These are phyloP conservation scores for Leptographium radiaticola DNA, from an alignment of 2,329 filamentous ascomycete genomes.

Conservation along the genomic window DNA sequence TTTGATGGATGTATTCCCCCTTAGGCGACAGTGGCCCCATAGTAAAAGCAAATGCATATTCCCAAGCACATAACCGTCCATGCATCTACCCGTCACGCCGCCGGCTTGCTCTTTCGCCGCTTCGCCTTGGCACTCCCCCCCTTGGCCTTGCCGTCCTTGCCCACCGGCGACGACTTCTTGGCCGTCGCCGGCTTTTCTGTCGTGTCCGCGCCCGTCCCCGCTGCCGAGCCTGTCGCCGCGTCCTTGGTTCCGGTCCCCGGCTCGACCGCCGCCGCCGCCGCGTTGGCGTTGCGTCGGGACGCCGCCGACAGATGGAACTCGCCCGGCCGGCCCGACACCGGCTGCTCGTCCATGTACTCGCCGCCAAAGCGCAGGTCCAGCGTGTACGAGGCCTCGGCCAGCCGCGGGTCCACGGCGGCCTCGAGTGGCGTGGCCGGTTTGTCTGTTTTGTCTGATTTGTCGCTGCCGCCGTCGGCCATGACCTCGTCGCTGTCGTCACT, in stretches of 20 bases:
- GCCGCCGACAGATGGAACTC: constrained; percentile 51
- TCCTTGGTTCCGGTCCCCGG: background rate
- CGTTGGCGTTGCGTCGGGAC: constrained; percentile 27
- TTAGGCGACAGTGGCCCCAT: too few relatives aligned
- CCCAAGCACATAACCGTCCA: too few relatives aligned
- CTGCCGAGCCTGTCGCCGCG: background rate
- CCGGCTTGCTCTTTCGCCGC: constrained; percentile 36
- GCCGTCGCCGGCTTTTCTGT: background rate
- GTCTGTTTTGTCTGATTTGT: constrained; percentile 15
- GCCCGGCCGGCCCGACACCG: constrained; percentile 52
- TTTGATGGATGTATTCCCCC: too few relatives aligned
- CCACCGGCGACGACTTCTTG: constrained; percentile 7
- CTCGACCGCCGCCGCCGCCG: background rate
- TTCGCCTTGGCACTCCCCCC: constrained; percentile 27
- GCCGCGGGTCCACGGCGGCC: constrained; percentile 26
- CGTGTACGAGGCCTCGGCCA: constrained; percentile 44
- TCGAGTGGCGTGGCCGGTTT: constrained; percentile 17
- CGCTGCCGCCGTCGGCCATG: constrained; percentile 10
- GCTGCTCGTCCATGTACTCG: constrained; percentile 56
- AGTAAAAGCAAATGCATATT: too few relatives aligned
- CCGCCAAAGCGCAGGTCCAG: constrained; percentile 46
- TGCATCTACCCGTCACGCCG: too few relatives aligned
- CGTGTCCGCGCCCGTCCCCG: background rate
- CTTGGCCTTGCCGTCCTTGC: constrained; percentile 28
- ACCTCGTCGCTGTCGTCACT: background rate